These are phyloP conservation scores for Fusarium verrucosum DNA, from an alignment of 2,329 filamentous ascomycete species.

Conservation along the genomic window DNA sequence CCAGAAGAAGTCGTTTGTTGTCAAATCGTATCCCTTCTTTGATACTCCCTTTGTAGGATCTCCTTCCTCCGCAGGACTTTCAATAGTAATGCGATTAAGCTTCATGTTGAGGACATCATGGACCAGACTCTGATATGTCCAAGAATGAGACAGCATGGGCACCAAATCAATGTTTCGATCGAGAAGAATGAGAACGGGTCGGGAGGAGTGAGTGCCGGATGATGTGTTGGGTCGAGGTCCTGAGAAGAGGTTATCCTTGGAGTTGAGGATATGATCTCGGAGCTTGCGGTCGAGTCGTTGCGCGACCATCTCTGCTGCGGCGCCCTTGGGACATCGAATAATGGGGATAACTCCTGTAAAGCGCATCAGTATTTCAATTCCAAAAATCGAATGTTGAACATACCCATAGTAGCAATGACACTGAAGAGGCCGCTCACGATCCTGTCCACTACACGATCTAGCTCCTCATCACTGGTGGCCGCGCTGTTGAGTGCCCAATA, in stretches of 20 bases:
- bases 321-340: constrained; percentile 91
- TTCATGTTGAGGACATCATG: constrained; percentile 67
- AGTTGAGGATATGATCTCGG: constrained; percentile 95
- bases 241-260: constrained; percentile 96
- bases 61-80: constrained; percentile 80
- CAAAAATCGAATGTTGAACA: constrained; percentile 28
- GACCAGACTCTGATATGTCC: constrained; percentile 83
- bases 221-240: constrained; percentile 66
- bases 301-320: constrained; percentile 92
- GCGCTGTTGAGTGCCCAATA: constrained; percentile 98
- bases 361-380: constrained; percentile 8
- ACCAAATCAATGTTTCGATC: constrained; percentile 96
- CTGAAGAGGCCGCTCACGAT: constrained; percentile 98
- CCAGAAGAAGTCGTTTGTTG: constrained; percentile 95
- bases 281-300: constrained; percentile 95
- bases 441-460: constrained; percentile 86
- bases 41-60: constrained; percentile 78
- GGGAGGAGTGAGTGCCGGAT: constrained; percentile 70
- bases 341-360: constrained; percentile 84
- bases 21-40: constrained; percentile 91
- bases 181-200: constrained; percentile 91
- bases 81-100: constrained; percentile 93
- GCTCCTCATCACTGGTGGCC: constrained; percentile 86
- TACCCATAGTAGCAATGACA: constrained; percentile 97
- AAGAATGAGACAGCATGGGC: constrained; percentile 97